These are phyloP conservation scores for Dothideomycetes sp. DNA, from an alignment of 2,329 filamentous ascomycete genomes.

Conservation along the genomic window DNA sequence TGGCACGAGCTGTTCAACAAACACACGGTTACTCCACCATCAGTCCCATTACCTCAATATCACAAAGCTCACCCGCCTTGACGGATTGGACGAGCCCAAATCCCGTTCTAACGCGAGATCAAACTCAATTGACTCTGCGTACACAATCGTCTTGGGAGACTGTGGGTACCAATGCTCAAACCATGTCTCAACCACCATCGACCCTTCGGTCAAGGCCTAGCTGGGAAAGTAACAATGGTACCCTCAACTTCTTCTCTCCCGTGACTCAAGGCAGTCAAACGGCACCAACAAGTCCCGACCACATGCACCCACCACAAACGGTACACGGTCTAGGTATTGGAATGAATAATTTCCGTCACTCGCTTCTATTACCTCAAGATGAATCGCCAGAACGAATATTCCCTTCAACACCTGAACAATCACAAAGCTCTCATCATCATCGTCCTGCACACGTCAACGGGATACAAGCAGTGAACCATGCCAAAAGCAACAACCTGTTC, in stretches of 20 bases:
- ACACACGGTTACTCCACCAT: slow-evolving; percentile 24
- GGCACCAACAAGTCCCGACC: slow-evolving; percentile 6
- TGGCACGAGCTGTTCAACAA: slow-evolving; percentile 23
- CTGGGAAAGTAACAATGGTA: background rate
- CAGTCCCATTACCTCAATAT: slow-evolving; percentile 15
- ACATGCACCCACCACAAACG: slow-evolving; percentile 1
- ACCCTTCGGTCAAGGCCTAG: slow-evolving; percentile 3
- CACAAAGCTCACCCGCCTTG: slow-evolving; percentile 19
- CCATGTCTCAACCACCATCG: slow-evolving; percentile 11
- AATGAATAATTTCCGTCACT: slow-evolving; percentile 2
- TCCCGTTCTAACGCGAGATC: slow-evolving; percentile 3
- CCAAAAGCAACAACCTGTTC: slow-evolving; percentile 9
- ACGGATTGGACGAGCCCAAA: slow-evolving; percentile 20
- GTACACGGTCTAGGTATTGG: slow-evolving; percentile 1
- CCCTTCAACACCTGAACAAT: background rate
- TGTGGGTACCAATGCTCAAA: slow-evolving; percentile 7
- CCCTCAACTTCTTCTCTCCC: slow-evolving; percentile 1
- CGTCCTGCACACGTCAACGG: slow-evolving; percentile 13
- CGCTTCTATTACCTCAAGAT: slow-evolving; percentile 8
- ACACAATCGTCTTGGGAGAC: slow-evolving; percentile 18
- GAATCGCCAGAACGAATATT: slow-evolving; percentile 6
- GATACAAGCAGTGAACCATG: slow-evolving; percentile 13
- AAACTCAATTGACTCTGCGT: slow-evolving; percentile 4
- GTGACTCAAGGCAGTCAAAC: background rate
- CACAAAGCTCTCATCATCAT: background rate